Base-by-base conservation (phyloP, 1,284 basidiomycete species). In the Takashimella tepidaria region DNA sequence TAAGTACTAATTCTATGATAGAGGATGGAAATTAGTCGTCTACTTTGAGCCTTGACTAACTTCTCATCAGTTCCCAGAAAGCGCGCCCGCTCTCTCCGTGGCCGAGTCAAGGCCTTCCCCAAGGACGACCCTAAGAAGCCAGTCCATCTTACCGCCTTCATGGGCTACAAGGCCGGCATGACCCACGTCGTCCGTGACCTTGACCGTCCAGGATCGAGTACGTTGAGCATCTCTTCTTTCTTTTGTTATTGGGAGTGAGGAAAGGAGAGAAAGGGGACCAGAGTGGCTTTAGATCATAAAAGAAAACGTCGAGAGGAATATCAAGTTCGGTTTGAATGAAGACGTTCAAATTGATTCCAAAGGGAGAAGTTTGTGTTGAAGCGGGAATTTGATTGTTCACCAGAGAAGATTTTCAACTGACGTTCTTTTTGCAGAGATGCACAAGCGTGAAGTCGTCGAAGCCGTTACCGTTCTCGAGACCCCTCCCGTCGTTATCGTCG, bases 141-240 rank as follows among this genome's bases (percentile, higher is more conserved):
- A 55, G 92, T 97, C 61, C 96, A 99, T 81, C 84, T 99, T 78
- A 99, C 96, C 70, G 96, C 96, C 67, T 82, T 89, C 77, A 86
- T 99, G 85, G 96, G 95, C 69, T 99, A 97, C 89, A 98, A 99
- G 86, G 96, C 95, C 67, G 96, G 96, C 75, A 98, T 98, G 96
- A 97, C 92, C 79, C 96, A 99, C 78, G 84, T 98, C 72, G 95
- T 99, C 62, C 91, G 96, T 77, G 96, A 99, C 76, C 89, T 98
- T 70, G 96, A 98, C 81, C 90, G 95, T 78, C 93, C 95, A 55
- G 96, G 95, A 67, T 97, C 92, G 73, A 95, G 90, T 92, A 71
- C 72, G 89, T 72, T 31, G n/a, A n/a, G n/a, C n/a, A n/a, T n/a
- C n/a, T 20, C 4, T 27, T 20, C n/a, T 41, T 21, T 45, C 25